Evolutionary conservation across 257 asterid genomes (phyloP).

Genomic region (Jacaranda copaia): DNA sequence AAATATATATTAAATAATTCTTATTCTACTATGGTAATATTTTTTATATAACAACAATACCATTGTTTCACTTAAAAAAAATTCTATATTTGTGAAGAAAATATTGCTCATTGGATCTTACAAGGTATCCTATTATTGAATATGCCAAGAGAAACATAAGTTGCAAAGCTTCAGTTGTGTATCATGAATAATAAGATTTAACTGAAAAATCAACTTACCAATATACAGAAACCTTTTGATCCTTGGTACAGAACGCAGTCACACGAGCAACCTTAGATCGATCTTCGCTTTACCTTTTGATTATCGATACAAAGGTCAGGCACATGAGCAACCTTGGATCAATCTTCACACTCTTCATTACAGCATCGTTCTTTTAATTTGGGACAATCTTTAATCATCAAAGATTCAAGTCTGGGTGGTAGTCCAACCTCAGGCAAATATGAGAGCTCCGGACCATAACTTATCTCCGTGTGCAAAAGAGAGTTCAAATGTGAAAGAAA

Average conservation of each 20-base stretch:
- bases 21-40: no score
- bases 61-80: no score
- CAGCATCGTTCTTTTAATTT: neutral
- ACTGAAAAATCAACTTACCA: neutral
- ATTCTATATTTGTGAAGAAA: no score
- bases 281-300: neutral
- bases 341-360: slow-evolving; percentile 8
- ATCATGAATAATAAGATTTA: no score
- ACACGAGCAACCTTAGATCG: neutral
- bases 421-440: slow-evolving; percentile 23
- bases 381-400: slow-evolving; percentile 30
- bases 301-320: slow-evolving; percentile 15
- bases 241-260: slow-evolving; percentile 2
- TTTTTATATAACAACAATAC: no score
- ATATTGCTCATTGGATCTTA: no score
- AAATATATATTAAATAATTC: no score
- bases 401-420: slow-evolving; percentile 12
- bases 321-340: neutral
- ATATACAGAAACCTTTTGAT: neutral
- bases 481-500: slow-evolving; percentile 27
- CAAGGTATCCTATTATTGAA: no score
- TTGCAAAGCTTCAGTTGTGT: no score
- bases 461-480: slow-evolving; percentile 28
- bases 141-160: neutral
- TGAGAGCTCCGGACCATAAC: slow-evolving; percentile 24